These are phyloP conservation scores for Linnemannia elongata DNA, from an alignment of 192 early-diverging fungal species.

Conservation along the genomic window DNA sequence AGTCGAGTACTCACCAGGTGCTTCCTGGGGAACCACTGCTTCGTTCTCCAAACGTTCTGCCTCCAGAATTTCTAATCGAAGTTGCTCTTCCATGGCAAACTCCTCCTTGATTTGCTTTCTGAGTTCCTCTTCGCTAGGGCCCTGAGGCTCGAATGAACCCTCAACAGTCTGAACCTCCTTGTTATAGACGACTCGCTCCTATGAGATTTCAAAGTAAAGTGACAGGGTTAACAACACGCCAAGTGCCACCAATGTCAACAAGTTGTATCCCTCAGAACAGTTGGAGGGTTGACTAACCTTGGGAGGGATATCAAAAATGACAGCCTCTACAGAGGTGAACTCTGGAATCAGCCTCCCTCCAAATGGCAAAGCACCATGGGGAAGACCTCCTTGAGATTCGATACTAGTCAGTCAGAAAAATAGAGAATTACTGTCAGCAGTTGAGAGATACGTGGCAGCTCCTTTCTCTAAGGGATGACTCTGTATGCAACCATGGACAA, in stretches of 20 bases:
- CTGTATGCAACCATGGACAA: background rate
- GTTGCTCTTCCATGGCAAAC: constrained; percentile 67
- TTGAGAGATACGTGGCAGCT: background rate
- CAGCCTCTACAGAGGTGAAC: constrained; percentile 78
- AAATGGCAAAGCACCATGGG: constrained; percentile 6
- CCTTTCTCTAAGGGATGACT: background rate
- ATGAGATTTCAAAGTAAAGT: background rate
- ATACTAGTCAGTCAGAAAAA: constrained; percentile 15
- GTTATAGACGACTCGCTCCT: constrained; percentile 89
- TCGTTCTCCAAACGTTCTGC: constrained; percentile 60
- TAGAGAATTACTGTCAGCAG: background rate
- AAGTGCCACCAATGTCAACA: background rate
- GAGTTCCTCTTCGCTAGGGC: constrained; percentile 65
- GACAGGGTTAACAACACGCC: background rate
- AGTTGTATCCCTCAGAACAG: background rate
- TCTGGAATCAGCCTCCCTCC: constrained; percentile 65
- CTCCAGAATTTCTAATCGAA: constrained; percentile 60
- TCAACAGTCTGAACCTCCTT: constrained; percentile 88
- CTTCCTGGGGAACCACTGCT: constrained; percentile 54
- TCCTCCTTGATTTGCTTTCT: constrained; percentile 74
- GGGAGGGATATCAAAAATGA: constrained; percentile 91
- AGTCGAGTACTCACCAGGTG: constrained; percentile 42
- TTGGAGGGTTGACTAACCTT: constrained; percentile 62
- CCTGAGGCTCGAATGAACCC: constrained; percentile 64
- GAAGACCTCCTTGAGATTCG: constrained; percentile 21